Evolutionary conservation across 768 basidiomycete species (phyloP), one percentile per base, ranked within the genome.

Genomic region (Galerina marginata): DNA sequence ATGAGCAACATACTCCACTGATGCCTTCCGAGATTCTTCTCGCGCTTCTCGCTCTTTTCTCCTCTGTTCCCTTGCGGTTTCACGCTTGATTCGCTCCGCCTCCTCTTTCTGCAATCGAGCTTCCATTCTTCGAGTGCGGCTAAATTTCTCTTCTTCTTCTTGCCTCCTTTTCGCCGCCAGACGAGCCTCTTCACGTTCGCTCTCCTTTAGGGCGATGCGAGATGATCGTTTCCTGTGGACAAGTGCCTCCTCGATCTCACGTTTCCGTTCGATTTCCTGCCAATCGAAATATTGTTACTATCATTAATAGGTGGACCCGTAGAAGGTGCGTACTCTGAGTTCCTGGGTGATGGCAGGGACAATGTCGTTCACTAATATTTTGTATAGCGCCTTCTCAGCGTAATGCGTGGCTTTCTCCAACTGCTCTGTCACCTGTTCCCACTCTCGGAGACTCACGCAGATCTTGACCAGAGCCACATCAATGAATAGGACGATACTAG

Each of bases 181-280:
- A 38, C 84, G 79, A 20, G 88, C 87, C 62, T 90, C 86, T 72
- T 95, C 91, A 65, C 85, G 86, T 72, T 92, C 93, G 38, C 78
- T 84, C 71, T 96, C 95, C 65, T 86, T 89, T 40, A 88, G 76
- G 3, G 93, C 91, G 58, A 97, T 87, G 36, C 96, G 90, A 15
- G 93, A 93, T 0, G 95, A 96, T 23, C 95, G 89, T 72, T 98
- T 97, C 60, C 95, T 87, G 60, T 92, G 91, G 25, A 86, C 83
- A 11, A 95, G 76, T 2, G 92, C 91, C 63, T 91, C 89, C 62
- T 92, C 90, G 52, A 91, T 60, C 12, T 80, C 84, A 23, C 81
- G 80, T 69, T 87, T 86, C 38, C 79, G 81, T 67, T 89, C 84
- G 33, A 80, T 75, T 75, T 90, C 87, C 90, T 92, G 68, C 4